Evolutionary conservation across 108 stramenopile genomes (phyloP), one percentile per base, ranked within the genome.

Genomic region (Licmophora abbreviata): DNA sequence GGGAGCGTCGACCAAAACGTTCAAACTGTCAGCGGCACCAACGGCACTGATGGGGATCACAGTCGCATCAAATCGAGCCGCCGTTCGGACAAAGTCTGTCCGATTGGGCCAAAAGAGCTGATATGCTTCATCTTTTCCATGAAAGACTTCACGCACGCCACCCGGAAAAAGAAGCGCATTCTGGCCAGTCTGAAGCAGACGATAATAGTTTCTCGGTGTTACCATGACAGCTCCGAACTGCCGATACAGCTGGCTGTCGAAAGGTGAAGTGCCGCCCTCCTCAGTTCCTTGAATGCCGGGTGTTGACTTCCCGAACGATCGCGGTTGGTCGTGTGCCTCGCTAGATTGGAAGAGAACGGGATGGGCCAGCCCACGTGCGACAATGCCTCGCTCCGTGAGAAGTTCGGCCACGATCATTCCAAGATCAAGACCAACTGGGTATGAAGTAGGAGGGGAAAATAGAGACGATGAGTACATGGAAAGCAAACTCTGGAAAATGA

Each of bases 191-290:
- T 93, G 80, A 56, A 97, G 58, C 7, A 97, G 73, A 30, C 79
- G 69, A 44, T 86, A 92, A 70, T 85, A 91, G 56, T 95, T 95
- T 15, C 78, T 53, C 11, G 95, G 95, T 2, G 87, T 72, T 25
- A 97, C 95, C 61, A 68, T 82, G 22, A 97, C 94, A 10, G 94
- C 93, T 23, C 95, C 95, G 62, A 92, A 95, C 42, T 62, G 64
- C 33, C 71, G 59, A 50, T 88, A 95, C 29, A 40, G 20, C 15
- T 40, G 18, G 3, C 18, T 40, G 38, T 20, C 20, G 38, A 40
- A 40, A n/a, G n/a, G n/a, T n/a, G n/a, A n/a, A 70, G 61, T 35
- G 56, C 64, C 45, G 36, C 63, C 28, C 58, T 57, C 29, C 43
- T 61, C 30, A 44, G 66, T 46, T 15, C 15, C 30, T 1, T n/a